Evolutionary conservation across 331 rosid species (phyloP), one percentile per base, ranked within the genome.

Genomic region (Phaseolus coccineus): DNA sequence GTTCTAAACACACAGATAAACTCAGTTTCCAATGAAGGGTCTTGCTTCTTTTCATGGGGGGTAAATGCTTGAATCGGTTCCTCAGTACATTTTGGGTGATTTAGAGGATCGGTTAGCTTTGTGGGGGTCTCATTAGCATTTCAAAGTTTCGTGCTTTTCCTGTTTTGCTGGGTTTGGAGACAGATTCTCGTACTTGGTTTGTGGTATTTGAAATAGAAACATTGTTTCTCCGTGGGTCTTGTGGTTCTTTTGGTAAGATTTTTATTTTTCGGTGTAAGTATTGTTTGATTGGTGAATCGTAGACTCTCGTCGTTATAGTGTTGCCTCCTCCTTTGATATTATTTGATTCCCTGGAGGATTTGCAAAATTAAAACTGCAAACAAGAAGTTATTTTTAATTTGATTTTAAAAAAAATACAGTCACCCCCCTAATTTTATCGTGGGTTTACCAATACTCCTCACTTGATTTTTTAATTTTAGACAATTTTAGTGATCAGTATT

Each of bases 361-460:
- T 84, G 69, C 73, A 77, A 82, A 73, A 64, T 65, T 51, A 61
- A 80, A 73, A 77, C 3, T 8, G 2, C 42, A 39, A 51, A 74
- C 47, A 71, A 61, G 59, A 78, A 84, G 42, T 30, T 1, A 35
- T 50, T 85, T 72, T 56, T 50, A 66, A 19, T 74, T 53, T 79
- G 77, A 79, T 73, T 70, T 33, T 19, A 19, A 73, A 80, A 81
- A 53, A 50, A 83, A 78, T 81, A 68, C 83, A 75, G 64, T 85
- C 84, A 11, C 85, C 97, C 88, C 96, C 81, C 89, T 85, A 83
- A 80, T 93, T 91, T 93, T 91, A 83, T 77, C 68, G 90, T 79
- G 93, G 96, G 96, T 79, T 80, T 81, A 77, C 82, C 76, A 44
- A 71, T 81, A 81, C 79, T 76, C 66, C 55, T 72, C 39, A 58